Evolutionary conservation across 2,329 filamentous ascomycete species (phyloP), one percentile per base, ranked within the genome.

Genomic region (Epichloe baconii): DNA sequence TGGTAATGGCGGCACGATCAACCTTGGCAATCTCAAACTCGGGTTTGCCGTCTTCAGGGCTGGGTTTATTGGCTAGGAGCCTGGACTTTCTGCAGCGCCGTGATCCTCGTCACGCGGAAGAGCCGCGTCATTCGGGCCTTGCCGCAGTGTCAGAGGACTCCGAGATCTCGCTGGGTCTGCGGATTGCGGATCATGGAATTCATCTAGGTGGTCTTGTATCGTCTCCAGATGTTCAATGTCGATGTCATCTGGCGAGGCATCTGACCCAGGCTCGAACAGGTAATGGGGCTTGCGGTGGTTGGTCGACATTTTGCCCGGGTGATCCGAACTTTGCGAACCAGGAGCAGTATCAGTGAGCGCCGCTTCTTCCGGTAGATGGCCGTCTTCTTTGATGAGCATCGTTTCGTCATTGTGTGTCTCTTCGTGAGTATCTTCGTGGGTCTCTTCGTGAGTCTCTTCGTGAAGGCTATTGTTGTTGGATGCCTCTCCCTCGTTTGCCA

Each of bases 171-270:
- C n/a, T 17, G 3, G 3, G 6, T 51, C 44, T 35, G 12, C 34
- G 7, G 31, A n/a, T 17, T 49, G 52, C 35, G 59, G 58, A 14
- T 58, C 60, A 40, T 63, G 59, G 3, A 45, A 54, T 19, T 61
- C 62, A 3, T 62, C 59, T 6, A 58, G 54, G 6, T 56, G 51
- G 42, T 65, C 62, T 14, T 62, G 61, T 31, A 58, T 48, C 5
- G 44, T 56, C 36, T 64, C 63, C 17, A 63, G 23, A 43, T 69
- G 68, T 53, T 72, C 70, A 23, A 78, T 69, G 44, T 76, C 66
- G 47, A 78, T 76, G 51, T 78, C 74, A 2, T 77, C 75, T 0
- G 72, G 72, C 4, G 57, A 62, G 4, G 62, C 47, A 12, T 68
- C 26, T 17, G 17, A 36, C 17, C 17, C 7, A 4, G n/a, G 2